Base-by-base conservation (phyloP, 176 grass and related monocot genomes). In the Triticum dicoccoides region DNA sequence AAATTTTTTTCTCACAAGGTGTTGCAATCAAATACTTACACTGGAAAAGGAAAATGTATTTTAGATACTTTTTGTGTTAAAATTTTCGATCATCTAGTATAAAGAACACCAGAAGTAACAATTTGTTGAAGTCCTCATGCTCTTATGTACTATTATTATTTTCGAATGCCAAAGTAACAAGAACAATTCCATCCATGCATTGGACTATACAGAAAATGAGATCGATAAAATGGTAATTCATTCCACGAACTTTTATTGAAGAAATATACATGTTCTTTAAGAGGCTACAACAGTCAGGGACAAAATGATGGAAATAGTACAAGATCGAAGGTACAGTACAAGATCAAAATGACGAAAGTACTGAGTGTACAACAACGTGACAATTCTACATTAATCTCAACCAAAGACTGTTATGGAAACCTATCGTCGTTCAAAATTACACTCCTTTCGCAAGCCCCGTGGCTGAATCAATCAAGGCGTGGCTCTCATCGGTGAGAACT, bases 381-480 rank as follows among this genome's bases (percentile, higher is more conserved):
- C n/a, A 44, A 64, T 9, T 88, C 20, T 18, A 61, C 4, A 24
- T 45, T 17, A 33, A 67, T 69, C 18, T 77, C 73, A 78, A 69
- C 24, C 9, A 2, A 27, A 35, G 25, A 6, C 30, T 34, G 30
- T 68, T 33, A 66, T 27, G 3, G 5, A 18, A 68, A 18, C 30
- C 64, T 70, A 66, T 59, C 56, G 0, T 59, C 56, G 20, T 54
- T 41, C 74, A 30, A 9, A 11, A 69, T 69, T 77, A 90, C 65
- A 86, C 23, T 5, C 88, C 88, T 72, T 90, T 83, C 3, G 83
- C 79, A 65, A 90, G 79, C n/a, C 73, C 79, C 0, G 84, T 90
- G 65, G 86, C 79, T 20, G 79, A 65, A 90, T 86, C 79, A 38
- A 90, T 90, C 84, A 83, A 65, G 23, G 73, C 18, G 20, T 82